These are phyloP conservation scores for Rhodocollybia butyracea DNA, from an alignment of 768 basidiomycete species.

Conservation along the genomic window DNA sequence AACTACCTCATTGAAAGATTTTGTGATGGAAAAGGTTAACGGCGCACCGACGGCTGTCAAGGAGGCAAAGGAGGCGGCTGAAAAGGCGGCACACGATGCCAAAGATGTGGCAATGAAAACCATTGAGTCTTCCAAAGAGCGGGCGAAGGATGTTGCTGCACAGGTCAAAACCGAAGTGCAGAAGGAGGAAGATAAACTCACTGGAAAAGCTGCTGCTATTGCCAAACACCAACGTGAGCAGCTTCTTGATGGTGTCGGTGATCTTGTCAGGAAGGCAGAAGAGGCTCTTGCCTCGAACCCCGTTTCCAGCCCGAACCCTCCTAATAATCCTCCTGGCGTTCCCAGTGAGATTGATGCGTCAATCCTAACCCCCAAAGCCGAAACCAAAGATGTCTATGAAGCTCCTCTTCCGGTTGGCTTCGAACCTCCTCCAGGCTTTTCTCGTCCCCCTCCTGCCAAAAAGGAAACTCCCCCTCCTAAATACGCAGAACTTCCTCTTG, in stretches of 20 bases:
- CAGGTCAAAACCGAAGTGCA: slow-evolving; percentile 48
- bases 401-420: slow-evolving; percentile 87
- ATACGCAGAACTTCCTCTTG: slow-evolving; percentile 55
- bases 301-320: slow-evolving; percentile 15
- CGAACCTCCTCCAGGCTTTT: slow-evolving; percentile 90
- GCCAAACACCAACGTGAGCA: slow-evolving; percentile 43
- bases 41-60: slow-evolving; percentile 29
- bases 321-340: slow-evolving; percentile 7
- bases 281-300: slow-evolving; percentile 55
- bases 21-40: slow-evolving; percentile 49
- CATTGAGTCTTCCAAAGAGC: slow-evolving; percentile 41
- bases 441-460: slow-evolving; percentile 55
- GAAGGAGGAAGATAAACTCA: slow-evolving; percentile 28
- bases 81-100: slow-evolving; percentile 36
- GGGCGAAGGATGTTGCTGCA: slow-evolving; percentile 38
- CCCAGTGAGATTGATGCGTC: neutral
- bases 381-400: slow-evolving; percentile 47
- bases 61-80: slow-evolving; percentile 25
- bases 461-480: slow-evolving; percentile 29
- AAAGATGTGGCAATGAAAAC: slow-evolving; percentile 37
- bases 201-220: slow-evolving; percentile 38
- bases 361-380: slow-evolving; percentile 8
- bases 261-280: slow-evolving; percentile 71
- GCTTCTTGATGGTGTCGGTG: slow-evolving; percentile 61
- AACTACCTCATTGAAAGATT: slow-evolving; percentile 45